Conservation (phyloP, 768 basidiomycete species). For the Hirschioporus abietinus region DNA sequence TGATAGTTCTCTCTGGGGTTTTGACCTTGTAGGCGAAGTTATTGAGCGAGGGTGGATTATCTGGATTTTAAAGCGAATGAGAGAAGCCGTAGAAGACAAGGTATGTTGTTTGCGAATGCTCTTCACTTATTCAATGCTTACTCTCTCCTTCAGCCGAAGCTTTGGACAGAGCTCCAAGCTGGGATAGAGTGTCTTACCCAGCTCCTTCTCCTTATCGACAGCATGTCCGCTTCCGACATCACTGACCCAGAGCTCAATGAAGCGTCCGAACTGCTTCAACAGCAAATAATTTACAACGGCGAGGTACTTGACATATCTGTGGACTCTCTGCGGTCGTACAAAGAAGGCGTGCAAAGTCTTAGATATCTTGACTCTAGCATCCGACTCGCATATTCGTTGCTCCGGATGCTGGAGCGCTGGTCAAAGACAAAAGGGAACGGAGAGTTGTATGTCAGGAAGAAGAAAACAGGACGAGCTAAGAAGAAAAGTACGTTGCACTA, state of each 20-base stretch:
- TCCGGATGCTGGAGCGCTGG: conserved; percentile 88
- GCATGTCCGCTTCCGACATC: conserved; percentile 57
- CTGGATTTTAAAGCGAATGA: conserved; percentile 89
- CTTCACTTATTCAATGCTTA: neutral
- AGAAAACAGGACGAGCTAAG: conserved; percentile 46
- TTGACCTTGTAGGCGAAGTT: conserved; percentile 78
- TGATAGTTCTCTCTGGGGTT: conserved; percentile 40
- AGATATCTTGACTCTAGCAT: conserved; percentile 87
- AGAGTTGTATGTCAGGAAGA: conserved; percentile 73
- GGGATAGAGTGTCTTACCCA: conserved; percentile 94
- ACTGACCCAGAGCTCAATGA: conserved; percentile 54
- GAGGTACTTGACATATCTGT: conserved; percentile 88
- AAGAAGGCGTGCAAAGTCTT: conserved; percentile 69
- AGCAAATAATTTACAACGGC: conserved; percentile 92
- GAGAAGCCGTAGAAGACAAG: conserved; percentile 86
- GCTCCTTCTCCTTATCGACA: conserved; percentile 82
- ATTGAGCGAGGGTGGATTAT: conserved; percentile 83
- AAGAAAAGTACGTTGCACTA: conserved; percentile 30
- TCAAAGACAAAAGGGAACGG: conserved; percentile 59
- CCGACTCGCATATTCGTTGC: conserved; percentile 75
- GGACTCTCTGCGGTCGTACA: conserved; percentile 72
- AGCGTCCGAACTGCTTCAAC: conserved; percentile 74
- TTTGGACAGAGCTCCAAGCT: conserved; percentile 92
- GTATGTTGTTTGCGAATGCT: conserved; percentile 33
- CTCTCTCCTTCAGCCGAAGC: conserved; percentile 62